Evolutionary conservation across 2,329 filamentous ascomycete species (phyloP), one percentile per base, ranked within the genome.

Genomic region (Colletotrichum lentis): DNA sequence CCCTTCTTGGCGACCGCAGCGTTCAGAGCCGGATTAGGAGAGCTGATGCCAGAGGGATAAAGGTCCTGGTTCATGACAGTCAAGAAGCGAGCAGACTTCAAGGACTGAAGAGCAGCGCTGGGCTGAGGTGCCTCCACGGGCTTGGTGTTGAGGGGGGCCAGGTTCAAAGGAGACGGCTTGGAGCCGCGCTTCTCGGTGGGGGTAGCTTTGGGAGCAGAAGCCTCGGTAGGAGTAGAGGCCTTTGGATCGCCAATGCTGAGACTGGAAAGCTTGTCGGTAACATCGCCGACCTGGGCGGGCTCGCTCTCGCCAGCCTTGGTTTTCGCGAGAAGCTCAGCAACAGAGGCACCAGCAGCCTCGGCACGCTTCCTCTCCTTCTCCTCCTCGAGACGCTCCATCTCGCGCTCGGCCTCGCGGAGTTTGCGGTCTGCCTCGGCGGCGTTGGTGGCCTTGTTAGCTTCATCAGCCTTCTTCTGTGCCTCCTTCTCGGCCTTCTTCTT

Each of bases 11-110:
- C 85, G 35, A 93, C 91, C 18, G 91, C 91, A 47, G 87, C 84
- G 79, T 98, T 99, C 72, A 97, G 82, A 3, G 95, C 92, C 12
- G 95, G 93, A 80, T 97, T 98, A 8, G 96, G 96, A 31, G 94
- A 97, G 69, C 86, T 88, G 77, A 98, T 91, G 62, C 92, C 91
- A 4, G 88, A 82, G 18, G 96, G 95, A 78, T 99, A 99, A 47
- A 91, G 86, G 70, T 93, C 85, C 74, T 92, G 89, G 75, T 88
- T 90, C 71, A 94, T 89, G 70, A 95, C 88, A 57, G 91, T 88
- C 64, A 99, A 84, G 83, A 97, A 95, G 58, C 94, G 91, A 64
- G 96, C 93, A 20, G 94, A 95, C 82, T 96, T 95, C 70, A 99
- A 86, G 10, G 95, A 92, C 79, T 97, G 94, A 77, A 99, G 91